Evolutionary conservation across 495 filamentous ascomycete species (phyloP), one percentile per base, ranked within the genome.

Genomic region (Penicillium simplicissimum): DNA sequence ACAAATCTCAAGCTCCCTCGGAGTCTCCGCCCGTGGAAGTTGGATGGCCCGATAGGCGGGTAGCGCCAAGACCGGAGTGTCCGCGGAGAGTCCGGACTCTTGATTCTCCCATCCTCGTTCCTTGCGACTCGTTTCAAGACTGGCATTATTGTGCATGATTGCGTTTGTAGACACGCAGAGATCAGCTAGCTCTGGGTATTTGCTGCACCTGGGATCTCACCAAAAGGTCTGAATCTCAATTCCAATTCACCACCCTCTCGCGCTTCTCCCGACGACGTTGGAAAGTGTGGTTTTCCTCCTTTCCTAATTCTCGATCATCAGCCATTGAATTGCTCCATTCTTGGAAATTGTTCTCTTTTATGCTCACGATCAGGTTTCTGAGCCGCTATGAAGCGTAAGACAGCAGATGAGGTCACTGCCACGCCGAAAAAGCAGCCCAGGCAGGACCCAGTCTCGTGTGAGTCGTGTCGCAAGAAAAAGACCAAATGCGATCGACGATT

Each of bases 381-480:
- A 11, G 21, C 9, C 36, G 40, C 19, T 11, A 77, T 77, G 74
- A 75, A 77, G 43, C 71, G 74, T 36, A 71, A 60, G 38, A 19
- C 35, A 8, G 17, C 8, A 7, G 9, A 52, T 8, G 55, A 60
- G 6, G 10, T 13, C 3, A 0, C 43, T 15, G 42, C 60, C 2
- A 13, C 65, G 13, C 42, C 52, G 8, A 74, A 68, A 55, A 70
- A 67, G n/a, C 48, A 54, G 17, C 62, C 68, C 5, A 67, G 80
- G 58, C 80, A 81, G 60, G 78, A 82, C 37, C 81, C 81, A 1
- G 81, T 82, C 2, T 82, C 80, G 0, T 84, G 82, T 56, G 75
- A 77, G 43, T 68, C 54, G 2, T 71, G 61, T 49, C 63, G 57
- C 35, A 62, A 40, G 45, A 58, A 66, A 35, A 61, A 63, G 54